Percentiles rank a stretch among this genome's conserved stretches.
These are phyloP conservation scores for Aspergillus aculeatus DNA, from an alignment of 2,329 filamentous ascomycete genomes.

Conservation along the genomic window DNA sequence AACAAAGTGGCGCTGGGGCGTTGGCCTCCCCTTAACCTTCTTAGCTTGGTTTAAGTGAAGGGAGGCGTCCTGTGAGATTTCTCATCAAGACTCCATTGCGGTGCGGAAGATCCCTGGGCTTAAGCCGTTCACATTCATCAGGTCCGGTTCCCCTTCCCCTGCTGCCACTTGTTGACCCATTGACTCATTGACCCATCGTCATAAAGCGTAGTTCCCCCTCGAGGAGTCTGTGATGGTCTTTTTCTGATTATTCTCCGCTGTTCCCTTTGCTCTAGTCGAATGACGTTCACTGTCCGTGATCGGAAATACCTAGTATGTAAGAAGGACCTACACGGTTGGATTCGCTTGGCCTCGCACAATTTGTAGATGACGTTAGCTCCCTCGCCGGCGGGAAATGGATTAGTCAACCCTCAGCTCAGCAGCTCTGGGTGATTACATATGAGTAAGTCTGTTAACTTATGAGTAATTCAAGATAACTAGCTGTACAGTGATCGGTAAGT, in stretches of 20 bases:
- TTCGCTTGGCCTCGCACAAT: conserved; percentile 9
- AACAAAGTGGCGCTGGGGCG: conserved; percentile 14
- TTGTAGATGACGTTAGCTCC: not conserved
- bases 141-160: not conserved
- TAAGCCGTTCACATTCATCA: conserved; percentile 11
- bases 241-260: not conserved
- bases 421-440: no score
- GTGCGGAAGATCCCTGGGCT: conserved; percentile 21
- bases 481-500: no score
- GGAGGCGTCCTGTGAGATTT: not conserved
- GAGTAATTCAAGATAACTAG: no score
- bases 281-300: conserved; percentile 12
- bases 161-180: not conserved
- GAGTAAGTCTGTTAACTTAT: no score
- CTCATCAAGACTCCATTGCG: not conserved
- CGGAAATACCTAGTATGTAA: not conserved
- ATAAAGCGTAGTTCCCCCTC: not conserved
- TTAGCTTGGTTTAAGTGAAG: conserved; percentile 1
- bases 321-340: conserved; percentile 2
- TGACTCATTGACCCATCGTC: not conserved
- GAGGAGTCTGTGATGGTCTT: not conserved
- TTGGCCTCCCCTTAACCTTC: conserved; percentile 12
- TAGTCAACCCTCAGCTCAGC: no score
- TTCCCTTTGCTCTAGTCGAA: conserved; percentile 9
- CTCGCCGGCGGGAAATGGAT: no score